Evolutionary conservation across 2,329 filamentous ascomycete species (phyloP).

Genomic region (Periglandula ipomoeae): DNA sequence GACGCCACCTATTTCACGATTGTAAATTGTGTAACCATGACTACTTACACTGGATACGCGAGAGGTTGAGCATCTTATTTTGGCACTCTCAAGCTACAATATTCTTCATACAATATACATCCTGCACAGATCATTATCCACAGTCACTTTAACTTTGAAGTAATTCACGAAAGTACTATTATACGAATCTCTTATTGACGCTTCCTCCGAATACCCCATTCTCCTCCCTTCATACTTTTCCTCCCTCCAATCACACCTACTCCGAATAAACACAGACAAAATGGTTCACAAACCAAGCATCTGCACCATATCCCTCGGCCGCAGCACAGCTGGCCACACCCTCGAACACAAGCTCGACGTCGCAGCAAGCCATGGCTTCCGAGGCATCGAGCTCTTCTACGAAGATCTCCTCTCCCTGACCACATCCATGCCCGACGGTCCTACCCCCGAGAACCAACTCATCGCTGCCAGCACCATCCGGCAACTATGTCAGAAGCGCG

Average conservation of each 20-base stretch:
- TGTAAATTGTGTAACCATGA: too few species aligned
- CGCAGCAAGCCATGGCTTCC: conserved; percentile 54
- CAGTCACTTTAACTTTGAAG: too few species aligned
- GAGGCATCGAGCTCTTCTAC: conserved; percentile 68
- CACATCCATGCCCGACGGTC: conserved; percentile 30
- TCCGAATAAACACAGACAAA: not conserved
- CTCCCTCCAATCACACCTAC: not conserved
- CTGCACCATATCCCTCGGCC: conserved; percentile 68
- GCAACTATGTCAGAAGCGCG: conserved; percentile 44
- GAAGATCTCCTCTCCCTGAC: conserved; percentile 63
- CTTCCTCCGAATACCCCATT: not conserved
- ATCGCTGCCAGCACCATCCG: conserved; percentile 49
- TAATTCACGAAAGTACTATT: too few species aligned
- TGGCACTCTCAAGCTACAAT: too few species aligned
- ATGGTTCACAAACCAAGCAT: conserved; percentile 47
- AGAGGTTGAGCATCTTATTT: too few species aligned
- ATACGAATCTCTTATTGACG: too few species aligned
- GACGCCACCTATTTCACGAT: too few species aligned
- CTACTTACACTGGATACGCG: too few species aligned
- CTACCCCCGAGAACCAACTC: conserved; percentile 34
- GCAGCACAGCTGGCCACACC: conserved; percentile 57
- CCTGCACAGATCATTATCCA: too few species aligned
- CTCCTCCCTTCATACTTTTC: not conserved
- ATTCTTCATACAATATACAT: too few species aligned
- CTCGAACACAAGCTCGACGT: conserved; percentile 59